Evolutionary conservation across 108 stramenopile genomes (phyloP).

Genomic region (Schizochytrium sp.): DNA sequence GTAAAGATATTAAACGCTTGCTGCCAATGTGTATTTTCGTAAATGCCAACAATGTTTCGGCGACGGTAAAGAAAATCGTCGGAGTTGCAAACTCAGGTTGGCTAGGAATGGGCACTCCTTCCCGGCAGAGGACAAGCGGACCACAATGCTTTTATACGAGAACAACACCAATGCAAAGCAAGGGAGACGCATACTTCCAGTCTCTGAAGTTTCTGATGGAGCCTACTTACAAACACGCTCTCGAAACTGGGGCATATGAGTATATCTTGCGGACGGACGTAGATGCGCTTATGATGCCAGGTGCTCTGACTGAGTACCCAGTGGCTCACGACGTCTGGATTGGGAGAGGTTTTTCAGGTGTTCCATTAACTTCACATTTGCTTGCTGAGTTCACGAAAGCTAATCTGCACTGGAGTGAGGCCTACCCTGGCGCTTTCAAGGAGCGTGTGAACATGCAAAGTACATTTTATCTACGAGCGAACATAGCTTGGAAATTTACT

Average conservation of each 20-base stretch:
- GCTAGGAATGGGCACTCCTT: not conserved
- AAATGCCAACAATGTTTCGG: not conserved
- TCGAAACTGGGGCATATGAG: not conserved
- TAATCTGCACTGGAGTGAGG: not conserved
- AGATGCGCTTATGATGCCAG: slow-evolving; percentile 64
- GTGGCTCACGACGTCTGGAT: slow-evolving; percentile 73
- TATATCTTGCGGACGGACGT: not conserved
- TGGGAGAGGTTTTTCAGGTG: not conserved
- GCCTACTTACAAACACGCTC: not conserved
- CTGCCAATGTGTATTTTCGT: not conserved
- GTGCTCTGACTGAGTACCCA: slow-evolving; percentile 66
- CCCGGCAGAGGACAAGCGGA: not conserved
- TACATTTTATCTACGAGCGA: not conserved
- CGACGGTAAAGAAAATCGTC: not conserved
- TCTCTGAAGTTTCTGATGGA: not conserved
- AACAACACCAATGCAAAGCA: not conserved
- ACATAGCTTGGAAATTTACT: not conserved
- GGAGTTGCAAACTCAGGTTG: not conserved
- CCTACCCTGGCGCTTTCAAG: not conserved
- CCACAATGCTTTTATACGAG: not conserved
- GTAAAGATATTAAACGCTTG: not conserved
- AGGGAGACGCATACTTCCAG: not conserved
- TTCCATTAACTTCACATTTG: not conserved
- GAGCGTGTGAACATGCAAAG: not conserved
- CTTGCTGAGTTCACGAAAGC: not conserved